Conservation (phyloP, 176 grass and related monocot genomes). For the Saccharum spontaneum region DNA sequence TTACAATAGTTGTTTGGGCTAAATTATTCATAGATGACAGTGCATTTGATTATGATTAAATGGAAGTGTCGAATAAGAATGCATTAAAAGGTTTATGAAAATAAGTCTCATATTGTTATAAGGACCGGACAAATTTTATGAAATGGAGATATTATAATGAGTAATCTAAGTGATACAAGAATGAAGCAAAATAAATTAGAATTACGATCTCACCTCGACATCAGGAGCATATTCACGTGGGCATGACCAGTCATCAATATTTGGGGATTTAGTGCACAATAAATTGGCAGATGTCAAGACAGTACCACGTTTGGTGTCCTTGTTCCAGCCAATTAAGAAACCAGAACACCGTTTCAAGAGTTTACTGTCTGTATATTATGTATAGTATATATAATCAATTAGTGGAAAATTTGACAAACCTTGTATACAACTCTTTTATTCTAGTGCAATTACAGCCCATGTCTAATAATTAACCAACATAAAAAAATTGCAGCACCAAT, state of each 20-base stretch:
- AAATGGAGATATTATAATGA: neutral
- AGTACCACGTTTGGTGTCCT: neutral
- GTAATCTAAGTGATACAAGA: neutral
- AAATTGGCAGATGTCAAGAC: neutral
- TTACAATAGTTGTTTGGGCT: neutral
- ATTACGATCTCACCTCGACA: neutral
- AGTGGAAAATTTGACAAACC: neutral
- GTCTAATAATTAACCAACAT: no score
- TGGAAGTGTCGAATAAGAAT: neutral
- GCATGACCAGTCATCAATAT: neutral
- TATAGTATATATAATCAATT: neutral
- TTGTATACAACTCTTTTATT: neutral
- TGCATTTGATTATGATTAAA: neutral
- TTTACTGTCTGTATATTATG: neutral
- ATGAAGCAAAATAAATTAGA: neutral
- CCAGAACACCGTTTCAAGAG: neutral
- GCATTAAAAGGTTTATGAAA: neutral
- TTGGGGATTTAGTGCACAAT: neutral
- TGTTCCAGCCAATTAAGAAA: neutral
- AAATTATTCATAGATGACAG: neutral
- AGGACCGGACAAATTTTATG: neutral
- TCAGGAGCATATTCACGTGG: neutral
- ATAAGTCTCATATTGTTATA: neutral
- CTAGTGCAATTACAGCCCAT: no score
- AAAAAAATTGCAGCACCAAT: no score